Percentiles rank a stretch among this genome's conserved stretches.
Evolutionary conservation across 345 rosid genomes (phyloP).

Genomic region (Brassica nigra): DNA sequence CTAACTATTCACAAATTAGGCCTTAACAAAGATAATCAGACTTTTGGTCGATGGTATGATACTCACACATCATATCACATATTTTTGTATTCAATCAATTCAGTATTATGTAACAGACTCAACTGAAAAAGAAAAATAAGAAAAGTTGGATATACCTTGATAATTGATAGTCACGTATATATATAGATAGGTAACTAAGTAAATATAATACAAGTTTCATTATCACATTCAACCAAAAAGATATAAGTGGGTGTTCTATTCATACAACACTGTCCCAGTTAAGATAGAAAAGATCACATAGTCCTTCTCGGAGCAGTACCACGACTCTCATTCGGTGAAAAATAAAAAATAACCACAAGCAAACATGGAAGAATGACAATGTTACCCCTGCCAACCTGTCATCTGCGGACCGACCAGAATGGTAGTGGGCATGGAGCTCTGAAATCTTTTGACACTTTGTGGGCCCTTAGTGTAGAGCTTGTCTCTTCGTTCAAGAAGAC

Average conservation of each 20-base stretch:
- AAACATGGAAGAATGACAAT: background rate
- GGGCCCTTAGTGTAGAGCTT: background rate
- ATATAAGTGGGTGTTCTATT: conserved; percentile 14
- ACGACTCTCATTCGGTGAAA: background rate
- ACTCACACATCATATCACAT: background rate
- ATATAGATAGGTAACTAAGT: background rate
- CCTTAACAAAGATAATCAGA: background rate
- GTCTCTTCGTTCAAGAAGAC: background rate
- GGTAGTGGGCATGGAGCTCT: background rate
- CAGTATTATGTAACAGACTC: background rate
- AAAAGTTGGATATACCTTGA: background rate
- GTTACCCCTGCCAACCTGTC: background rate
- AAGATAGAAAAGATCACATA: background rate
- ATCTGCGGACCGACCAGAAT: background rate
- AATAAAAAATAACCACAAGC: background rate
- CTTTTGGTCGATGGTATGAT: background rate
- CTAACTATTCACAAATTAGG: background rate
- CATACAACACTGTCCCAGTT: conserved; percentile 8
- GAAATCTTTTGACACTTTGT: background rate
- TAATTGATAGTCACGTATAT: background rate
- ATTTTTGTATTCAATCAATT: background rate
- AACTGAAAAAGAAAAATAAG: background rate
- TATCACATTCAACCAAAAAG: background rate
- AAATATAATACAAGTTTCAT: background rate
- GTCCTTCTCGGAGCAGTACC: conserved; percentile 5